These are phyloP conservation scores for Russula compacta DNA, from an alignment of 768 basidiomycete genomes.

Conservation along the genomic window DNA sequence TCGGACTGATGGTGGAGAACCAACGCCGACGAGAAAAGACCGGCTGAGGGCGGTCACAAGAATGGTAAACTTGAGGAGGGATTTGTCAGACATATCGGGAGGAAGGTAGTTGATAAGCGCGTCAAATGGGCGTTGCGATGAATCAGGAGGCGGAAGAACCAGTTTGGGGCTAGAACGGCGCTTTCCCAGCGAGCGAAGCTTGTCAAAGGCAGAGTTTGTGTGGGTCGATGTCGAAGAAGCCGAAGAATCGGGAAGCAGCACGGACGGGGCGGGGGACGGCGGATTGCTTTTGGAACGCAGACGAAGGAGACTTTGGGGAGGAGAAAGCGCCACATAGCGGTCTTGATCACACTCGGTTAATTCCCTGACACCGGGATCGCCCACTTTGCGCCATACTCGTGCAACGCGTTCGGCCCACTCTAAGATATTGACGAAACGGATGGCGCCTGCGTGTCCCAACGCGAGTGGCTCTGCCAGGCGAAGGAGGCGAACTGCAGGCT, in stretches of 20 bases:
- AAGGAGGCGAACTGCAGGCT: constrained; percentile 30
- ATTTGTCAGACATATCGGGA: constrained; percentile 24
- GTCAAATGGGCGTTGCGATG: constrained; percentile 31
- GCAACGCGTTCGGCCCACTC: constrained; percentile 35
- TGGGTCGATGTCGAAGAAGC: not conserved
- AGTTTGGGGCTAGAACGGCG: constrained; percentile 3
- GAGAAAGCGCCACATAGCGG: constrained; percentile 21
- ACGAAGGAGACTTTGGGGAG: constrained; percentile 21
- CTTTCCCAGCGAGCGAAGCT: not conserved
- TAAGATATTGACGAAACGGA: constrained; percentile 30
- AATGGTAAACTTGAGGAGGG: constrained; percentile 32
- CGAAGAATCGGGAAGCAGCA: not conserved
- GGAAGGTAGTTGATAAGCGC: constrained; percentile 33
- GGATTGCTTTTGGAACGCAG: not conserved
- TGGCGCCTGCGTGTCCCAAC: constrained; percentile 27
- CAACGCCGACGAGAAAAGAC: constrained; percentile 27
- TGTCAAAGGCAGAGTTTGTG: not conserved
- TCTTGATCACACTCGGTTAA: constrained; percentile 23
- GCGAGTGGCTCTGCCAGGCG: constrained; percentile 28
- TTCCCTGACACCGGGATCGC: constrained; percentile 25
- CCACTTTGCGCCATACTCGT: constrained; percentile 29
- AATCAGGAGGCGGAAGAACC: constrained; percentile 24
- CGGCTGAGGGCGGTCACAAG: constrained; percentile 33
- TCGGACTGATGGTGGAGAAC: constrained; percentile 6
- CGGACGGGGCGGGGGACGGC: not conserved